Base-by-base conservation (phyloP, 2,329 filamentous ascomycete species). In the Elsinoe fawcettii region DNA sequence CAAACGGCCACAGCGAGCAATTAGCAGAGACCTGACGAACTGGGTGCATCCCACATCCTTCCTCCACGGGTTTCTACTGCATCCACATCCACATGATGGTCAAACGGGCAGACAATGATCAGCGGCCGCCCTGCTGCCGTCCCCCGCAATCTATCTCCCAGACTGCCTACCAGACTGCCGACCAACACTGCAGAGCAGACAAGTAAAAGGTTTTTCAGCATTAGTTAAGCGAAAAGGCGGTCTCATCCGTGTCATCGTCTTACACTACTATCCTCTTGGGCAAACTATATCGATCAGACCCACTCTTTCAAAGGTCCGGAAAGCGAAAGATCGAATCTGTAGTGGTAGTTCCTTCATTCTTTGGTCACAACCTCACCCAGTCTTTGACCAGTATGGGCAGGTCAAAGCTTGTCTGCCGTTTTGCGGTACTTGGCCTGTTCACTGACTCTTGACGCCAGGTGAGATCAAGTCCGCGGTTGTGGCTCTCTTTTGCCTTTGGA, bases 331-430 rank as follows among this genome's bases (percentile, higher is more conserved):
- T 32, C 30, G 30, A 37, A 37, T 37, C 34, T 37, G 34, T 37
- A 37, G 34, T 37, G 6, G 34, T 37, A 37, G 34, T 37, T 37
- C 34, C 5, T 12, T 37, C 5, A 12, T 14, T 37, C 34, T 4
- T n/a, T 37, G 9, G 34, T 37, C 34, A n/a, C 34, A 37, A 37
- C 34, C 14, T 32, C 30, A n/a, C 49, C 49, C n/a, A n/a, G n/a
- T n/a, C n/a, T n/a, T n/a, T n/a, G n/a, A n/a, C n/a, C n/a, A 5
- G n/a, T 20, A 53, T 53, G 49, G 49, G 49, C 49, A 53, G 49
- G 49, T 53, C 32, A 23, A 53, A 53, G 49, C 49, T 53, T 36
- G 49, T 23, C 49, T 36, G 49, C 49, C 49, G 30, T 53, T 23
- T 36, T 32, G 49, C 20, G 18, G 49, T 23, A 32, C 32, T 53